Evolutionary conservation across 805 yeast genomes (phyloP).

Genomic region (Candida chilensis): DNA sequence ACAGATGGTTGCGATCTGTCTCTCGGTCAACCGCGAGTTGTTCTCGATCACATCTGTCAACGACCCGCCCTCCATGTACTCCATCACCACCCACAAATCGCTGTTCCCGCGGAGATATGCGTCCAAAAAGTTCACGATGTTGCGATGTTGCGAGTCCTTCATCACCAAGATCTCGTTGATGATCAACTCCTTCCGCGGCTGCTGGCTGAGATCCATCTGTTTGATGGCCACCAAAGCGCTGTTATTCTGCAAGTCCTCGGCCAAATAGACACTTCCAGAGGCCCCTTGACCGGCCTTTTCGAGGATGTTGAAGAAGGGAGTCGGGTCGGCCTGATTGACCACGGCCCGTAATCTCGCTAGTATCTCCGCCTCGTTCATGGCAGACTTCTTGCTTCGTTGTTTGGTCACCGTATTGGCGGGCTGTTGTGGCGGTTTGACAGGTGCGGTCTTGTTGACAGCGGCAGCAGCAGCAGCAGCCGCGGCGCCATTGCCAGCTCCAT

Average conservation of each 20-base stretch:
- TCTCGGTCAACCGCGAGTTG: slow-evolving; percentile 69
- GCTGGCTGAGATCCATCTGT: slow-evolving; percentile 87
- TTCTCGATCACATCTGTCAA: slow-evolving; percentile 92
- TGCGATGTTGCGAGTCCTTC: slow-evolving; percentile 92
- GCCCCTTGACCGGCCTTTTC: slow-evolving; percentile 98
- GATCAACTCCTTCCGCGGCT: slow-evolving; percentile 90
- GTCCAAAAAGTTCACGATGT: slow-evolving; percentile 91
- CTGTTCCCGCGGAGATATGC: slow-evolving; percentile 72
- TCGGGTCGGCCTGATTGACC: slow-evolving; percentile 81
- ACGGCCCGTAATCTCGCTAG: slow-evolving; percentile 76
- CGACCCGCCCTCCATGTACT: slow-evolving; percentile 98
- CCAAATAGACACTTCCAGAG: slow-evolving; percentile 88
- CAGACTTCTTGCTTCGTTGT: not conserved
- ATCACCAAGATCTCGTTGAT: slow-evolving; percentile 93
- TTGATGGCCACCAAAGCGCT: slow-evolving; percentile 84
- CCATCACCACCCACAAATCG: slow-evolving; percentile 99
- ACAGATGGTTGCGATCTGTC: slow-evolving; percentile 88
- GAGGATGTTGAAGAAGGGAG: slow-evolving; percentile 64
- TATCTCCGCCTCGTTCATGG: slow-evolving; percentile 76
- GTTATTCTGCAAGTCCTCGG: slow-evolving; percentile 48
- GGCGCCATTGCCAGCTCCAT: slow-evolving; percentile 7
- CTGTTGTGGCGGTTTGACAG: slow-evolving; percentile 17
- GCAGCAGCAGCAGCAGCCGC: slow-evolving; percentile 26
- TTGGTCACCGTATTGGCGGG: slow-evolving; percentile 5
- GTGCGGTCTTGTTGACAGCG: slow-evolving; percentile 12